Evolutionary conservation across 208 protist species (phyloP).

Genomic region (Leptomonas pyrrhocoris): DNA sequence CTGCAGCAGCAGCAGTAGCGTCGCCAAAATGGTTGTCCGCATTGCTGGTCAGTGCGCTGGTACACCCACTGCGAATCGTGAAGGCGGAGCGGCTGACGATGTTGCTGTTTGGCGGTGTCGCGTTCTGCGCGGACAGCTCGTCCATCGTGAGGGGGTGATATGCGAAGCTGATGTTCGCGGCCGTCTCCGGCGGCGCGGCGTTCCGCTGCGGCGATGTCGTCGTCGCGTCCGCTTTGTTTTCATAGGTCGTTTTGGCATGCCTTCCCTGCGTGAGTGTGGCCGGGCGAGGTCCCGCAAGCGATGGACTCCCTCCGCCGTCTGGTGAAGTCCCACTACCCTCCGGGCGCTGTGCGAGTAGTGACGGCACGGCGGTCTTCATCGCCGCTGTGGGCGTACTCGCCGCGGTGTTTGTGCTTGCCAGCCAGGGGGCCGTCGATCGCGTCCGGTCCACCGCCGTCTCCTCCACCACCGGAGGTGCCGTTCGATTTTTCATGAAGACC

Average conservation of each 20-base stretch:
- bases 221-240: too few species aligned
- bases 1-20: not conserved
- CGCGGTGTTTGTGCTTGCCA: not conserved
- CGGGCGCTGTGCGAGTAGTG: not conserved
- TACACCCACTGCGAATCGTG: conserved; percentile 11
- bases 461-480: not conserved
- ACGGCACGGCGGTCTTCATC: conserved; percentile 1
- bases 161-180: conserved; percentile 3
- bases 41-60: conserved; percentile 5
- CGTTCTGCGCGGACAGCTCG: conserved; percentile 1
- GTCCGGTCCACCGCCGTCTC: not conserved
- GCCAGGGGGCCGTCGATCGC: too few species aligned
- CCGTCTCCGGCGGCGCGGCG: not conserved
- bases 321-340: too few species aligned
- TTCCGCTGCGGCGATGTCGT: not conserved
- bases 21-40: conserved; percentile 5
- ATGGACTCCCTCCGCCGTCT: too few species aligned
- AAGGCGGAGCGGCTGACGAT: conserved; percentile 12
- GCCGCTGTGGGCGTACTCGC: not conserved
- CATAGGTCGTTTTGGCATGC: too few species aligned
- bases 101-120: not conserved
- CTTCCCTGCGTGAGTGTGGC: too few species aligned
- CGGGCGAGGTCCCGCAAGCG: too few species aligned
- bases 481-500: not conserved
- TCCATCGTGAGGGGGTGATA: conserved; percentile 17